Conservation (phyloP, 768 basidiomycete species). For the Coprinopsis cinerea region DNA sequence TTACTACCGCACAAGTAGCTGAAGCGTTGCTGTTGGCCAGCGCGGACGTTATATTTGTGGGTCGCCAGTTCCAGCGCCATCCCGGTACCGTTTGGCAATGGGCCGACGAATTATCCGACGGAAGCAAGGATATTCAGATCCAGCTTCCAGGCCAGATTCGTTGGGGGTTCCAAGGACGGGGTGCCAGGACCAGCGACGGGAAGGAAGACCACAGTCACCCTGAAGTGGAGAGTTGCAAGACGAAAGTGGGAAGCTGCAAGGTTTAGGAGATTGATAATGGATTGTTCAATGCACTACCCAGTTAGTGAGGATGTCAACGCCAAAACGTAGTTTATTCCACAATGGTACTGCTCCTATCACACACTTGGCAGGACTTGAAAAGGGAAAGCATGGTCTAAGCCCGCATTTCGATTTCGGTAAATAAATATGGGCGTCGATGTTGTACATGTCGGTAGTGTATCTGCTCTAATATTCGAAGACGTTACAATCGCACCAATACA, state of each 20-base stretch:
- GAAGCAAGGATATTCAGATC: constrained; percentile 7
- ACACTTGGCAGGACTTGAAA: too few species aligned
- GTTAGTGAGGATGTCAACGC: too few species aligned
- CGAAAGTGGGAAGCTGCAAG: not conserved
- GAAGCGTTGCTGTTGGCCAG: constrained; percentile 52
- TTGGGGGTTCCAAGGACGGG: constrained; percentile 15
- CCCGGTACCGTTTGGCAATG: constrained; percentile 46
- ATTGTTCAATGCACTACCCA: too few species aligned
- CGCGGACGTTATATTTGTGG: constrained; percentile 54
- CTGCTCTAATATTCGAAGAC: too few species aligned
- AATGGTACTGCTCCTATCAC: too few species aligned
- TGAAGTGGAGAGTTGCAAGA: not conserved
- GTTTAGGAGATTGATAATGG: not conserved
- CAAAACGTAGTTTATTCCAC: too few species aligned
- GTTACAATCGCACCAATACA: too few species aligned
- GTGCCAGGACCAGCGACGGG: constrained; percentile 8
- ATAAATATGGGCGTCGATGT: too few species aligned
- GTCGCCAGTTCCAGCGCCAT: constrained; percentile 53
- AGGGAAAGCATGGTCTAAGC: too few species aligned
- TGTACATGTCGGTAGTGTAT: too few species aligned
- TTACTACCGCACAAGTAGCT: constrained; percentile 49
- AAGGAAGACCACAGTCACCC: constrained; percentile 2
- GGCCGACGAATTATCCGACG: constrained; percentile 23
- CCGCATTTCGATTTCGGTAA: too few species aligned
- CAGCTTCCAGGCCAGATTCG: constrained; percentile 11